A percentile compares a stretch with the other conserved stretches of the same genome.
Evolutionary conservation across 257 asterid genomes (phyloP).

Genomic region (Thymus quinquecostatus): DNA sequence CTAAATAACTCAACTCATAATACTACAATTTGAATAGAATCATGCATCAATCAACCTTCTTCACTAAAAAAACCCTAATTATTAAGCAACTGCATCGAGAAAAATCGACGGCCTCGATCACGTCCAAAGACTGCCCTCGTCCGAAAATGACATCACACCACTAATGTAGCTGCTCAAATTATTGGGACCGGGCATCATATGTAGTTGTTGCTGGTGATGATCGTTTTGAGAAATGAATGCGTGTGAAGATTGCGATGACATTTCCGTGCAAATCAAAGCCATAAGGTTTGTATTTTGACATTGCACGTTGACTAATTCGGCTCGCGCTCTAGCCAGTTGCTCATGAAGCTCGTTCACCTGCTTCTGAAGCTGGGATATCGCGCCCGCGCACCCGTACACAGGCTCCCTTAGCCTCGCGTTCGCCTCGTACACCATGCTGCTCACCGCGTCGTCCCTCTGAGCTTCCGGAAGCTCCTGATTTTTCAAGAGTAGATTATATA

Average conservation of each 20-base stretch:
- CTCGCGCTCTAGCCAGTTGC: conserved; percentile 71
- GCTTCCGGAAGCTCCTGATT: conserved; percentile 69
- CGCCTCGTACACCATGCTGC: conserved; percentile 89
- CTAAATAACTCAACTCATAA: conserved; percentile 6
- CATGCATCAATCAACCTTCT: not conserved
- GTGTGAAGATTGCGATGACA: conserved; percentile 24
- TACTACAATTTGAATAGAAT: conserved; percentile 21
- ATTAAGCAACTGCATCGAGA: not conserved
- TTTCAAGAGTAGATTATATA: too few species aligned
- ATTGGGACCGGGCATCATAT: not conserved
- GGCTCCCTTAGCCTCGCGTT: conserved; percentile 79
- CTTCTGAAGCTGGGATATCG: conserved; percentile 71
- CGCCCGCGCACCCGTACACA: conserved; percentile 80
- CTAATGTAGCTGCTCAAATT: not conserved
- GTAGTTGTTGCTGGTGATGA: not conserved
- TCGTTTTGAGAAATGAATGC: too few species aligned
- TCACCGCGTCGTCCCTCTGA: conserved; percentile 74
- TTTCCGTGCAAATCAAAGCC: conserved; percentile 67
- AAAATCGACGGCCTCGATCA: conserved; percentile 21
- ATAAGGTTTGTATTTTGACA: conserved; percentile 69
- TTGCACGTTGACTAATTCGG: conserved; percentile 64
- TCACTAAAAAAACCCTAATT: not conserved
- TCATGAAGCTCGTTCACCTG: conserved; percentile 72
- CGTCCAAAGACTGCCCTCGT: conserved; percentile 49
- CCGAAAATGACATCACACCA: conserved; percentile 30